A percentile compares a stretch with the other conserved stretches of the same genome.
Conservation (phyloP, 345 rosid species). For the Psidium guajava region DNA sequence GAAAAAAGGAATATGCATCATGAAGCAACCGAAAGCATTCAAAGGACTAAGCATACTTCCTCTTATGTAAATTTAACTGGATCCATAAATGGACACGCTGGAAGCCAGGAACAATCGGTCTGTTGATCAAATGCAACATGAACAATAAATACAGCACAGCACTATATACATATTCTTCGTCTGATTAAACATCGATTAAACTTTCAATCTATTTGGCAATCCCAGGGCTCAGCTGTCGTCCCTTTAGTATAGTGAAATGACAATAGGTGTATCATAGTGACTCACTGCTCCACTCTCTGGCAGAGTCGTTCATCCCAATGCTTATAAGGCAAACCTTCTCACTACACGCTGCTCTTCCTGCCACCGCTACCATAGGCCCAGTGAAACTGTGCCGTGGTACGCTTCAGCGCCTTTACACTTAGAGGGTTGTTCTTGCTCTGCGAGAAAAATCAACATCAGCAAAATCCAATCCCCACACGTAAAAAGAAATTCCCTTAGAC, state of each 20-base stretch:
- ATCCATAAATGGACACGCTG: neutral
- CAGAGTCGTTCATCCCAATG: neutral
- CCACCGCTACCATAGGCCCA: constrained; percentile 35
- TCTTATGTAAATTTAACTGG: neutral
- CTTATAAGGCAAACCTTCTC: neutral
- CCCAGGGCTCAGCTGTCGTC: neutral
- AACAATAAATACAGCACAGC: neutral
- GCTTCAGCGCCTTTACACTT: constrained; percentile 55
- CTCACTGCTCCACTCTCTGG: neutral
- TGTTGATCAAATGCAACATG: neutral
- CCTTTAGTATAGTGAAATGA: neutral
- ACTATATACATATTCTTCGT: neutral
- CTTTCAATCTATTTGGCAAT: neutral
- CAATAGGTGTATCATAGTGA: neutral
- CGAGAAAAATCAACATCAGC: neutral
- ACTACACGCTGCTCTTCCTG: constrained; percentile 32
- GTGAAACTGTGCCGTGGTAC: constrained; percentile 60
- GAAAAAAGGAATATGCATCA: neutral
- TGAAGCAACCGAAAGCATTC: neutral
- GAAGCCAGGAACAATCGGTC: neutral
- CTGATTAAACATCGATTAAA: neutral
- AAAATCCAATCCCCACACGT: neutral
- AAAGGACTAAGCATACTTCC: neutral
- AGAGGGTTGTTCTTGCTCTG: constrained; percentile 89
- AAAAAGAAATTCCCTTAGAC: neutral